Base-by-base conservation (phyloP, 2,329 filamentous ascomycete genomes). In the Colletotrichum destructivum region DNA sequence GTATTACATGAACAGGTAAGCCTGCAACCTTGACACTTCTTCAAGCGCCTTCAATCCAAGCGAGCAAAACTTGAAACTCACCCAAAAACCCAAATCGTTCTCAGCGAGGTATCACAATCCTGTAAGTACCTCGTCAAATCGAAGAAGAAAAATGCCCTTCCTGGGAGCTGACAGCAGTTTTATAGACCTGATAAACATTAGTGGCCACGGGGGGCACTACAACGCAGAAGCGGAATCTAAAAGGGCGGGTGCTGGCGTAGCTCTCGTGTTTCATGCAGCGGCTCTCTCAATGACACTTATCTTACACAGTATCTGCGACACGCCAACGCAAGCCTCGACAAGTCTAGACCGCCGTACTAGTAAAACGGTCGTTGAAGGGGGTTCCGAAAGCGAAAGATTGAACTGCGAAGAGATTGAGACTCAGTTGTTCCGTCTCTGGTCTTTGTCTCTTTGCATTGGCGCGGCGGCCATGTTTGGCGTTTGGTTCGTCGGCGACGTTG, bases 1-100 rank as follows among this genome's bases (percentile, higher is more conserved):
- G 11, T 52, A 31, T 26, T 52, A 52, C 18, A 52, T 23, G 16
- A 52, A 23, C 49, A 52, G 49, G 49, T 52, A 52, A 52, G 49
- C 3, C 11, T 31, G 15, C 5, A 7, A 51, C 23, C 23, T 23
- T 23, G 23, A 23, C 23, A 23, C 23, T 23, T 23, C 23, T 23
- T 23, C 23, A 23, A 23, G 23, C 3, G 23, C 23, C 3, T 23
- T 23, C 23, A 23, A 23, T 23, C 23, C 23, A 23, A 23, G 23
- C 23, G 23, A 23, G n/a, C n/a, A 23, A 23, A 23, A 23, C 23
- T 23, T 23, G 3, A 23, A 23, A 23, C 23, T 23, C 3, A 23
- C 23, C 23, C n/a, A 23, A 23, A 23, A 23, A 23, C 23, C 23
- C 23, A 23, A 23, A 23, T 1, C 18, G n/a, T 12, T 16, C 9